Conservation (phyloP, 2,329 filamentous ascomycete genomes). For the Albifimbria verrucaria region DNA sequence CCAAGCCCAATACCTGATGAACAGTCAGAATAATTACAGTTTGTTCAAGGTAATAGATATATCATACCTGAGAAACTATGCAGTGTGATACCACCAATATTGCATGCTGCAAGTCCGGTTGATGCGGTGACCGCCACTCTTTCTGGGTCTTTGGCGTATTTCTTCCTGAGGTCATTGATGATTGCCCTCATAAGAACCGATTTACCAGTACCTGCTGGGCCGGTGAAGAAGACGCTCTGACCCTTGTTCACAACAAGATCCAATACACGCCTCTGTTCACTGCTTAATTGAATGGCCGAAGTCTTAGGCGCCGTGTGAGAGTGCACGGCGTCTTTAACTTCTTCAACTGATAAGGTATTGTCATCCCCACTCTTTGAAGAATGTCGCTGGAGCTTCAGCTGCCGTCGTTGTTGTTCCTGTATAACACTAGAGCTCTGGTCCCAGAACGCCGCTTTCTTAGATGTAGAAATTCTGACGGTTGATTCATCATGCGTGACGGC, state of each 20-base stretch:
- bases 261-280: slow-evolving; percentile 81
- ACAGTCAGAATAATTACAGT: slow-evolving; percentile 3
- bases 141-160: slow-evolving; percentile 73
- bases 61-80: slow-evolving; percentile 86
- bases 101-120: slow-evolving; percentile 92
- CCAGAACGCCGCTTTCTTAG: slow-evolving; percentile 47
- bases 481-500: slow-evolving; percentile 10
- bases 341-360: slow-evolving; percentile 22
- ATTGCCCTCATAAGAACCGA: slow-evolving; percentile 93
- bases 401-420: slow-evolving; percentile 70
- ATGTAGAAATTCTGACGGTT: not conserved
- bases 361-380: slow-evolving; percentile 39
- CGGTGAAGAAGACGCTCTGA: slow-evolving; percentile 96
- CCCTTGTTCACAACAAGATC: slow-evolving; percentile 75
- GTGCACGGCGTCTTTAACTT: slow-evolving; percentile 37
- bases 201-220: slow-evolving; percentile 94
- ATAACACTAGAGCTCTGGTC: slow-evolving; percentile 71
- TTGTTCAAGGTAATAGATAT: too few species aligned
- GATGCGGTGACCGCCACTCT: slow-evolving; percentile 91
- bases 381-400: slow-evolving; percentile 57
- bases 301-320: slow-evolving; percentile 38
- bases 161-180: slow-evolving; percentile 74
- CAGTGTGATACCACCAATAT: slow-evolving; percentile 91
- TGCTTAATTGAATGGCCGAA: slow-evolving; percentile 66
- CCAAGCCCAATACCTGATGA: slow-evolving; percentile 71